Evolutionary conservation across 2,329 filamentous ascomycete species (phyloP), one percentile per base, ranked within the genome.

Genomic region (Cordyceps pruinosa): DNA sequence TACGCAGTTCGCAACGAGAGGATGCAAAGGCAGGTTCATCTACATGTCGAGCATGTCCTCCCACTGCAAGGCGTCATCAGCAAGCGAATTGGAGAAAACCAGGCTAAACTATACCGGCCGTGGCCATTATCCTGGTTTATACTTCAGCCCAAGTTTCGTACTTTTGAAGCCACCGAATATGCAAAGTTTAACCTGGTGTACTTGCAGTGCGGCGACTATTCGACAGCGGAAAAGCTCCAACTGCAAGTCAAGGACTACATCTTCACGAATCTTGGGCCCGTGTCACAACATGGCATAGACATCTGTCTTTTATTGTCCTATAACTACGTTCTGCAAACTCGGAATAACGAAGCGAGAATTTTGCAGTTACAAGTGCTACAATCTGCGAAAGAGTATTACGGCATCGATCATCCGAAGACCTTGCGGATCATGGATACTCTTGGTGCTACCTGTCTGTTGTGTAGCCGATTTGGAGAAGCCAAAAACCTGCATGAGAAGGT

Each of bases 391-490:
- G 10, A 15, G 19, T 53, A 42, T 25, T 53, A 42, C 50, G 50
- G 37, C 23, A 25, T 15, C 9, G 39, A 32, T 28, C 50, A 53
- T 44, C 37, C 37, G 7, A 53, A 26, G n/a, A 44, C 50, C n/a
- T 53, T 53, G n/a, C 35, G 34, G 37, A 28, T 53, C 35, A 53
- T 53, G 50, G 50, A 53, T 17, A 44, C 25, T 32, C 50, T 53
- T n/a, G 50, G 50, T 7, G 50, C 50, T 15, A 53, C 50, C 21
- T 53, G 50, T 12, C 25, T 53, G 26, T 4, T 53, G 21, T 53
- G 50, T n/a, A 44, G 50, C 50, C 35, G 50, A 32, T 30, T 53
- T 4, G 26, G 8, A 21, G 50, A 53, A 23, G 50, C 50, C 4
- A 13, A 44, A n/a, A 28, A 23, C 9, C 37, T 53, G n/a, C 50